Percentiles rank a stretch among this genome's conserved stretches.
These are phyloP conservation scores for Trametes gibbosa DNA, from an alignment of 768 basidiomycete genomes.

Conservation along the genomic window DNA sequence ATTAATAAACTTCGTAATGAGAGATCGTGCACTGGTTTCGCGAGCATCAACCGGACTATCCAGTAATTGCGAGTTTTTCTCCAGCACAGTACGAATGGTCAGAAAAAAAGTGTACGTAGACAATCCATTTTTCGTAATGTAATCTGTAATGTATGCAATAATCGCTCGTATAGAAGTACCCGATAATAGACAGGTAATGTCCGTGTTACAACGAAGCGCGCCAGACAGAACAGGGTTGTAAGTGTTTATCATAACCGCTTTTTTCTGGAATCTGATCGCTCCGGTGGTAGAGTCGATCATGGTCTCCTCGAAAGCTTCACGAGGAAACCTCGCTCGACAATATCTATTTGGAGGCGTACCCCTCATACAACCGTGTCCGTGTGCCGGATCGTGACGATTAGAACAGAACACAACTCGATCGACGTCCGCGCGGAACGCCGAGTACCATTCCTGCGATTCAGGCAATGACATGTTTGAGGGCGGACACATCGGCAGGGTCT, in stretches of 20 bases:
- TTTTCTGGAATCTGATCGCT: not conserved
- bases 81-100: not conserved
- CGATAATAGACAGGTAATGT: conserved; percentile 17
- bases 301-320: not conserved
- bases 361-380: not conserved
- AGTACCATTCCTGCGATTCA: no score
- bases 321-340: not conserved
- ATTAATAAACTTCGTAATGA: not conserved
- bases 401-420: not conserved
- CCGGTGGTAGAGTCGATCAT: not conserved
- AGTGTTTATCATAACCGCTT: not conserved
- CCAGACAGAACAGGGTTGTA: not conserved
- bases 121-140: conserved; percentile 15
- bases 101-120: conserved; percentile 10
- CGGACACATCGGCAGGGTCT: not conserved
- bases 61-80: not conserved
- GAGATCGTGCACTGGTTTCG: not conserved
- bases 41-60: not conserved
- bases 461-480: no score
- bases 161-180: conserved; percentile 17
- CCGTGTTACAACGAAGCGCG: conserved; percentile 19
- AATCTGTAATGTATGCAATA: conserved; percentile 19
- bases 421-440: no score
- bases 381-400: not conserved
- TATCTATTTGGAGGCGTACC: not conserved